Base-by-base conservation (phyloP, 805 yeast species). In the Pichia exigua region DNA sequence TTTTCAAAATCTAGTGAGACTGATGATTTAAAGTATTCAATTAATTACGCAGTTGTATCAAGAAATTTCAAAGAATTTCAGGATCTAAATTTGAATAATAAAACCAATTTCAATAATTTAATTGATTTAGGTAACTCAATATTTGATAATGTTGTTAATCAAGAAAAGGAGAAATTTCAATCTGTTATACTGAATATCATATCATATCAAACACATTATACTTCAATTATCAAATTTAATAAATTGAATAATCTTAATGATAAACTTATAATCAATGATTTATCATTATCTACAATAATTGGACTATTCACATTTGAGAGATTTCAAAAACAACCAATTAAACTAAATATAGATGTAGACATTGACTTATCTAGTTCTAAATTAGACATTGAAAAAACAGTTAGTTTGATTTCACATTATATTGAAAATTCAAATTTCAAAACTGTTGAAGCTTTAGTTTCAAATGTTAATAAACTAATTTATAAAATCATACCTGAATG, bases 231-330 rank as follows among this genome's bases (percentile, higher is more conserved):
- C n/a, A n/a, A 30, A 30, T 15, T 30, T 2, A 30, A 30, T 30
- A 17, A 27, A 9, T 26, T 13, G 6, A 22, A 42, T 9, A 22
- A 22, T 7, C 28, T 22, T 4, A 30, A 28, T 21, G 46, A 40
- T 47, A 21, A 44, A 3, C 13, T 54, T 39, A 8, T 18, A 21
- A 38, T 57, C 18, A 3, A 44, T 5, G 46, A 50, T 42, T 12
- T 52, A 10, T 41, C 50, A 11, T 10, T 56, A 3, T 46, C 47
- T 47, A 84, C 96, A 0, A 73, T 91, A n/a, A 86, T 94, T 58
- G 99, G 99, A 5, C 94, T 94, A 9, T 92, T 90, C 70, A 85
- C 90, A 1, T 87, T 90, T 68, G 99, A 94, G 65, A 74, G 99
- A 53, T 66, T 83, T 22, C 83, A 85, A 61, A 82, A 78, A 58